Conservation (phyloP, 768 basidiomycete genomes). For the Pleurotus cornucopiae region DNA sequence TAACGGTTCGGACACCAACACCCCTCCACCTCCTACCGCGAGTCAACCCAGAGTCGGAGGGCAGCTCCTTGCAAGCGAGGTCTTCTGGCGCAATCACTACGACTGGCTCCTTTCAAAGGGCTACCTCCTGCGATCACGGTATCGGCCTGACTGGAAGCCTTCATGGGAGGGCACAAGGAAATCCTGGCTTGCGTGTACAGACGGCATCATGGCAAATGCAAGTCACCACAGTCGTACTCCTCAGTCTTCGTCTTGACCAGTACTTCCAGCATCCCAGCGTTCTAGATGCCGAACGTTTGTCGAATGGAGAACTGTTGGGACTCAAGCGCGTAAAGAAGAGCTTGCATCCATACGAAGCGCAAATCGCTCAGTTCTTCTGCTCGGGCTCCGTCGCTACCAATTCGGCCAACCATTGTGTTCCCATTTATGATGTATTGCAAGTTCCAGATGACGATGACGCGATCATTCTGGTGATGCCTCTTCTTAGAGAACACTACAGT, state of each 20-base stretch:
- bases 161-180: constrained; percentile 19
- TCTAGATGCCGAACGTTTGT: constrained; percentile 24
- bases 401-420: constrained; percentile 23
- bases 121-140: constrained; percentile 23
- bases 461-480: constrained; percentile 16
- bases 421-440: constrained; percentile 16
- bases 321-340: constrained; percentile 20
- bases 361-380: constrained; percentile 19
- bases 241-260: too few species aligned
- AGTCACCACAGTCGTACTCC: neutral
- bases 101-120: constrained; percentile 19
- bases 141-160: constrained; percentile 24
- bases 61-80: constrained; percentile 9
- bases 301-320: constrained; percentile 18
- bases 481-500: constrained; percentile 6
- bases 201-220: constrained; percentile 2
- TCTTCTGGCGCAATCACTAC: constrained; percentile 20
- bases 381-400: neutral
- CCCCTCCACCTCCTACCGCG: too few species aligned
- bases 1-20: too few species aligned
- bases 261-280: neutral
- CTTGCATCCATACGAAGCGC: constrained; percentile 19
- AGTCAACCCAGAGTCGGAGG: too few species aligned
- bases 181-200: constrained; percentile 7
- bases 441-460: constrained; percentile 7